Base-by-base conservation (phyloP, 139 green algal genomes). In the Chlorella sorokiniana region DNA sequence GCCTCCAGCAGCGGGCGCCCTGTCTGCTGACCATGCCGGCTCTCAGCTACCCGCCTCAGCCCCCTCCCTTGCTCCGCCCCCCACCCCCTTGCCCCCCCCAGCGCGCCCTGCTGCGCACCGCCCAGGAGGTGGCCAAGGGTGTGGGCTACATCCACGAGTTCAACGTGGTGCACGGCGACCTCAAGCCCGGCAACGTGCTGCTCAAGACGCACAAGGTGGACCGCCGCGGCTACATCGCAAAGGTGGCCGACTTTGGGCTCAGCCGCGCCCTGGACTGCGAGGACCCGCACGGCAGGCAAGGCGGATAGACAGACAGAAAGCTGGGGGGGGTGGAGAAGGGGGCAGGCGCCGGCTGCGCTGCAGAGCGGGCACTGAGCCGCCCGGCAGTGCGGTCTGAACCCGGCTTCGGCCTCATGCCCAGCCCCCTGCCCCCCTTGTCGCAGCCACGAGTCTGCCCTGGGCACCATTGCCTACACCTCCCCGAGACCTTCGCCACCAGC, bases 381-480 rank as follows among this genome's bases (percentile, higher is more conserved):
- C n/a, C n/a, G n/a, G n/a, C n/a, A 14, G 29, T 74, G 38, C 29
- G 67, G 14, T 54, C 11, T 62, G 56, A 33, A 38, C 29, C 22
- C 0, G 51, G 48, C 48, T 25, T 59, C 16, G 16, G 14, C 48
- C 48, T 16, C 48, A 59, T 16, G 16, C 48, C 48, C 48, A 59
- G 33, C 1, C 23, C 67, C 25, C 64, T 45, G 14, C 45, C 35
- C 20, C 45, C 1, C 69, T 27, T 38, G 6, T 8, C 31, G 73
- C 73, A 76, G 63, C 67, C 40, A n/a, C 27, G 67, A 22, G 29
- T 44, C 44, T 29, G 29, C 67, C 16, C 51, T 83, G 37, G 89
- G 89, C 64, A 92, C 88, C 22, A 84, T 86, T 48, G 76, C 83
- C 33, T 93, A 91, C 85, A 86, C 88, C 72, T 82, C 89, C 89